Evolutionary conservation across 768 basidiomycete genomes (phyloP), one percentile per base, ranked within the genome.

Genomic region (Termitomyces sp.): DNA sequence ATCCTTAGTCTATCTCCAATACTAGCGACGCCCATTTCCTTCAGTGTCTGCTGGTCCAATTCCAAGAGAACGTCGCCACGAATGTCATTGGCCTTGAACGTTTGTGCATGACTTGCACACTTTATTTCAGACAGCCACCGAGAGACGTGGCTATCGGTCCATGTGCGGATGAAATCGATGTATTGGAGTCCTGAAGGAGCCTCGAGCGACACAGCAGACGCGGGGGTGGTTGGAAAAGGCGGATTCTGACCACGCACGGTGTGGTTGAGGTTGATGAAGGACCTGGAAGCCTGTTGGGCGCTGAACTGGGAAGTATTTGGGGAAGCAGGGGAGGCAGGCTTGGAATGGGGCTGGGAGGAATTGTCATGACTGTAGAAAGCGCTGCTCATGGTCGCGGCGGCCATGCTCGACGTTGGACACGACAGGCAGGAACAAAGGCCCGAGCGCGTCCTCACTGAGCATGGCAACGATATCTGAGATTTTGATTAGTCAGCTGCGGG

Each of bases 1-100:
- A 99, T 89, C 67, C 92, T 82, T 8, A 98, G 83, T 50, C 95
- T 78, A 71, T 99, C 97, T 11, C 97, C 97, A 43, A 99, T 88
- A 71, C 88, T 92, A 33, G 78, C 65, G 30, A 99, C 82, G 14
- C 90, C 90, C 85, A 98, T 91, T 72, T 99, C 97, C 68, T 87
- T 92, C 51, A 99, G 74, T 2, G 86, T 88, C 7, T 76, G 71
- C 70, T 94, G 91, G 67, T 98, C 96, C 46, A 98, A 75, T 61
- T 99, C 97, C 51, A 98, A 79, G 18, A 99, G 74, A 22, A 99
- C 86, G 67, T 92, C 89, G 5, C 96, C 94, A 52, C 92, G 76
- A 65, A 99, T 96, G 67, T 99, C 96, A 73, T 96, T 90, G 4
- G 80, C 78, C 49, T 78, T 82, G 75, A 99, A 99, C 0, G 79